These are phyloP conservation scores for Phlegmacium glaucopus DNA, from an alignment of 768 basidiomycete genomes.

Conservation along the genomic window DNA sequence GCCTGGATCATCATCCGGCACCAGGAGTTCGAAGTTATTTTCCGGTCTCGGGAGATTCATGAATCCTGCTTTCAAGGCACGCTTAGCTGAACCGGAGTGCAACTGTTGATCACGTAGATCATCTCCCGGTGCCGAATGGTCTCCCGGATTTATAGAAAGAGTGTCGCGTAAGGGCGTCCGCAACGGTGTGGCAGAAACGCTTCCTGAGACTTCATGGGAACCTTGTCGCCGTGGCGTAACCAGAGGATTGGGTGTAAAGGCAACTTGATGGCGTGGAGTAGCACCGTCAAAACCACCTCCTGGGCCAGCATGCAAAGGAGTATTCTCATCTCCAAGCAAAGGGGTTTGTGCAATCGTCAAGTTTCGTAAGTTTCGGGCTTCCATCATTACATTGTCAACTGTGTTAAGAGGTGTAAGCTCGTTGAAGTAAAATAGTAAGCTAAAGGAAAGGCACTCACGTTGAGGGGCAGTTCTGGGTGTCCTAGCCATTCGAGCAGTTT, in stretches of 20 bases:
- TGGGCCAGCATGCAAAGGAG: conserved; percentile 74
- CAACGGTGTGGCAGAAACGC: conserved; percentile 69
- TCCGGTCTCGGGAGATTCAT: conserved; percentile 85
- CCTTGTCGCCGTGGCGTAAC: conserved; percentile 72
- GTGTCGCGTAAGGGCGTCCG: conserved; percentile 95
- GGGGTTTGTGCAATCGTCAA: conserved; percentile 94
- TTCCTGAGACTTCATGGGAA: conserved; percentile 43
- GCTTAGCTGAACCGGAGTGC: conserved; percentile 61
- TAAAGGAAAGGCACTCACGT: conserved; percentile 49
- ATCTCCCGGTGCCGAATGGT: conserved; percentile 48
- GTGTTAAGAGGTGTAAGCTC: no score
- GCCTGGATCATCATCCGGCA: conserved; percentile 81
- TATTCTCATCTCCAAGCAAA: conserved; percentile 95
- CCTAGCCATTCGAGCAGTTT: conserved; percentile 85
- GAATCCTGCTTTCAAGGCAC: conserved; percentile 79
- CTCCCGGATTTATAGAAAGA: conserved; percentile 82
- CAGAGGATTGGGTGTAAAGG: conserved; percentile 95
- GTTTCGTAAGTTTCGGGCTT: conserved; percentile 93
- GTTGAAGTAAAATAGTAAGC: neutral
- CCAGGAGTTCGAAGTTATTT: conserved; percentile 94
- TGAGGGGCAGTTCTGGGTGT: conserved; percentile 95
- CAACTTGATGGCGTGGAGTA: conserved; percentile 86
- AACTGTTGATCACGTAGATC: conserved; percentile 79
- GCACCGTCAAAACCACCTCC: conserved; percentile 90
- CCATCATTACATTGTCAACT: conserved; percentile 95